Conservation (phyloP, 768 basidiomycete genomes). For the Pleurotus tuoliensis region DNA sequence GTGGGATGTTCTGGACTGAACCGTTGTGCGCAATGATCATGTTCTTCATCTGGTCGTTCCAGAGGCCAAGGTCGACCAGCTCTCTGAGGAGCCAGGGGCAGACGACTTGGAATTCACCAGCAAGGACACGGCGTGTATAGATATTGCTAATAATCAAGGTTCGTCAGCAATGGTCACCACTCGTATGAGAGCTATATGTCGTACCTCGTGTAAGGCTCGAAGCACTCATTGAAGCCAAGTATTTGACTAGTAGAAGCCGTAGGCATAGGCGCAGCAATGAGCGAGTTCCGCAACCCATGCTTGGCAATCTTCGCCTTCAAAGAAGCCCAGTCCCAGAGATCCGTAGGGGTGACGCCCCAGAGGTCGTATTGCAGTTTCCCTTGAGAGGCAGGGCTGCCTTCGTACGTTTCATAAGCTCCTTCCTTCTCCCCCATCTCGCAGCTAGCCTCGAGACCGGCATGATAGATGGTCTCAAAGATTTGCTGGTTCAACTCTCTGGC, state of each 20-base stretch:
- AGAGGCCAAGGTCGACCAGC: constrained; percentile 90
- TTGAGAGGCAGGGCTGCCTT: constrained; percentile 84
- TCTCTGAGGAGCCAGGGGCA: constrained; percentile 99
- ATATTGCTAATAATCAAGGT: constrained; percentile 70
- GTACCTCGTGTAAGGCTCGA: constrained; percentile 95
- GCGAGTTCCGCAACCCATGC: constrained; percentile 84
- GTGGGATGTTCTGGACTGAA: constrained; percentile 82
- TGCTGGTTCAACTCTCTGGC: constrained; percentile 88
- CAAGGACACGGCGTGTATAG: constrained; percentile 98
- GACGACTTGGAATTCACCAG: constrained; percentile 99
- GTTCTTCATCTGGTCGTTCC: constrained; percentile 99
- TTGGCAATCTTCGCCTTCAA: constrained; percentile 84
- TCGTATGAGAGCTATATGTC: constrained; percentile 15
- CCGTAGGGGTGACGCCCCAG: constrained; percentile 88
- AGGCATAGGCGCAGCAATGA: constrained; percentile 95
- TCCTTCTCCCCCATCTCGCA: constrained; percentile 77
- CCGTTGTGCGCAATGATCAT: constrained; percentile 97
- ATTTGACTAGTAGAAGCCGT: constrained; percentile 99
- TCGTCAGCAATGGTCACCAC: not conserved
- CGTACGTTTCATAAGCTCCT: constrained; percentile 86
- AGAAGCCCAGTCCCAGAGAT: constrained; percentile 90
- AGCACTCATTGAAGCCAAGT: constrained; percentile 97
- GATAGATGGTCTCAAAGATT: constrained; percentile 99
- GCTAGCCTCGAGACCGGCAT: constrained; percentile 88
- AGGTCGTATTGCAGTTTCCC: constrained; percentile 93